Percentiles rank a stretch among this genome's conserved stretches.
phyloP scores from a whole-genome alignment of 768 basidiomycete species.

The Brasilioporus rufonigricans region DNA sequence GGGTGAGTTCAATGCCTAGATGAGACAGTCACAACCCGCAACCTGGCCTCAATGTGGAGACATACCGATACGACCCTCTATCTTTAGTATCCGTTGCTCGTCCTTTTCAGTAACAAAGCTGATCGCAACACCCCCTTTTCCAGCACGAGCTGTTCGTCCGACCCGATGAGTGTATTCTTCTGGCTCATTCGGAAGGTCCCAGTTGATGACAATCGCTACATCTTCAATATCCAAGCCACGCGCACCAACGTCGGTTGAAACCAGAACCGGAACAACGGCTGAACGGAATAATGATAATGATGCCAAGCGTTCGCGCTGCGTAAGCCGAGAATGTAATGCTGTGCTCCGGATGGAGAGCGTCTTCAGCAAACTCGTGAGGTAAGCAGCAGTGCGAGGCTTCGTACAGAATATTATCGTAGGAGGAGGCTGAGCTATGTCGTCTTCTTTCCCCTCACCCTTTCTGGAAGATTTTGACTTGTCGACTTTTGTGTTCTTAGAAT shows the following conservation, averaged over 20 bases:
- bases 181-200: constrained; percentile 87
- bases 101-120: constrained; percentile 96
- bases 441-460: constrained; percentile 38
- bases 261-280: constrained; percentile 82
- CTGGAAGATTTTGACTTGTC: constrained; percentile 31
- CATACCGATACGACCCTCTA: constrained; percentile 87
- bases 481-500: constrained; percentile 27
- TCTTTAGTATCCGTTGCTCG: constrained; percentile 74
- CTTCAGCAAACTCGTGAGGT: constrained; percentile 77
- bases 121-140: constrained; percentile 83
- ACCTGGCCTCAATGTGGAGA: constrained; percentile 8
- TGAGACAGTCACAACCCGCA: neutral
- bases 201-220: constrained; percentile 94
- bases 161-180: constrained; percentile 98
- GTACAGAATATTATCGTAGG: constrained; percentile 95
- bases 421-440: constrained; percentile 72
- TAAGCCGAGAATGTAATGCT: constrained; percentile 88
- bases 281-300: constrained; percentile 87
- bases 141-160: constrained; percentile 88
- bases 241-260: constrained; percentile 94
- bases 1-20: constrained; percentile 70
- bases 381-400: constrained; percentile 84
- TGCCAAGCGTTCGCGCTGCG: constrained; percentile 83
- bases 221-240: constrained; percentile 96
- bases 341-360: constrained; percentile 80